Percentiles rank a stretch among this genome's conserved stretches.
These are phyloP conservation scores for Cutaneotrichosporon cutaneum DNA, from an alignment of 1,284 basidiomycete species.

Conservation along the genomic window DNA sequence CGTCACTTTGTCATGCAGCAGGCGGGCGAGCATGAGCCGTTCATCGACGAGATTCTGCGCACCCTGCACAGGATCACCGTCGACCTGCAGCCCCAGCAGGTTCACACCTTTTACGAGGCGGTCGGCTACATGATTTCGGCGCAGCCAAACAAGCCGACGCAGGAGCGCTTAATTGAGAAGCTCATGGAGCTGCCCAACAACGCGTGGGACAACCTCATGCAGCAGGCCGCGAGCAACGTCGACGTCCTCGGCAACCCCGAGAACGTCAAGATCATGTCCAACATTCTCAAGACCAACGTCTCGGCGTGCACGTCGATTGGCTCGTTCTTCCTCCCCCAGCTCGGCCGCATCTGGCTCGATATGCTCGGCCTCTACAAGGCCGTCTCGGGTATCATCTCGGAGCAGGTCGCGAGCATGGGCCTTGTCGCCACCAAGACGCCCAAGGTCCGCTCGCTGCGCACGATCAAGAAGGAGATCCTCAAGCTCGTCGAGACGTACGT, in stretches of 20 bases:
- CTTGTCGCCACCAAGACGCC: constrained; percentile 95
- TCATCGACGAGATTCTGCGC: constrained; percentile 96
- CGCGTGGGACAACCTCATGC: constrained; percentile 97
- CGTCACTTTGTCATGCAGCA: constrained; percentile 99
- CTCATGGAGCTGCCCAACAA: constrained; percentile 98
- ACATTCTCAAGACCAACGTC: constrained; percentile 98
- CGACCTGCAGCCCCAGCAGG: constrained; percentile 92
- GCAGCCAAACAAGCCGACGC: constrained; percentile 94
- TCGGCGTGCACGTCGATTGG: constrained; percentile 97
- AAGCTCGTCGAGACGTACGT: constrained; percentile 98
- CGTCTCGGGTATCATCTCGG: constrained; percentile 95
- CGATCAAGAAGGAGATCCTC: constrained; percentile 98
- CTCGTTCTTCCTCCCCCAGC: constrained; percentile 93
- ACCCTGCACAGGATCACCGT: constrained; percentile 90
- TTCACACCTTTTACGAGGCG: constrained; percentile 96
- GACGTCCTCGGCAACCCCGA: constrained; percentile 88
- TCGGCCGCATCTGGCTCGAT: constrained; percentile 94
- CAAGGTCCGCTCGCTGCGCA: constrained; percentile 88
- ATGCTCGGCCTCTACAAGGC: constrained; percentile 99
- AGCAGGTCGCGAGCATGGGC: constrained; percentile 83
- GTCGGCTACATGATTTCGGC: constrained; percentile 99
- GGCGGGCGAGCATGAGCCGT: constrained; percentile 93
- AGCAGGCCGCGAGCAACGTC: constrained; percentile 88
- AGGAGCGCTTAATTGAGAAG: constrained; percentile 91
- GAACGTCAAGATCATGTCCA: constrained; percentile 95